Evolutionary conservation across 2,329 filamentous ascomycete genomes (phyloP), one percentile per base, ranked within the genome.

Genomic region (Fusarium udum): DNA sequence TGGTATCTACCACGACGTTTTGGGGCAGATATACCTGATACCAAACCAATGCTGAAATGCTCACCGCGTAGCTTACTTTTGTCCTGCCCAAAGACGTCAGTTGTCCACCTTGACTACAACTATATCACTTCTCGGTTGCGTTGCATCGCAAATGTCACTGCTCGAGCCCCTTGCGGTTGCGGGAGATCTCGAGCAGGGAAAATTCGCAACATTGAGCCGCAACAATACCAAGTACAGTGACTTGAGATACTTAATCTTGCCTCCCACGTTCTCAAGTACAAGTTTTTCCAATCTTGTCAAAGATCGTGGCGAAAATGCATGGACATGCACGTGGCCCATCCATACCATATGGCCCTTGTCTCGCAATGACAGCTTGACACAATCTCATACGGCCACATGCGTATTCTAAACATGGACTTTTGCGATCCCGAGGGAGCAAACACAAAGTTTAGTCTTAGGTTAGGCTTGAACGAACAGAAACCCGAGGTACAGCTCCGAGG

Each of bases 301-400:
- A 31, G 24, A 49, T 69, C 52, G 67, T 69, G 66, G 59, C 66
- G 45, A 69, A 58, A 40, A 14, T 34, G 42, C 42, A 37, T 40
- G 24, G 31, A 37, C n/a, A 15, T n/a, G 67, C 65, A 69, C 67
- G 65, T 69, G 67, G 67, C 40, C 51, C 42, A 52, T 39, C 45
- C 51, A 39, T 48, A 36, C 40, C 22, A 49, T 18, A 37, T 36
- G 14, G 40, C 55, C 40, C 52, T 20, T 61, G 37, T 57, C 39
- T 34, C 20, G 34, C 60, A 56, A 66, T 71, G 67, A 71, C 68
- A 71, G 61, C 67, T 67, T 52, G 36, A 70, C 45, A 66, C 14
- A 56, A 56, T 55, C 43, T 71, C 49, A 71, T 71, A 71, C 68
- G 67, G 51, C 26, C 56, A 28, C n/a, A 57, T 43, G 60, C 39